Evolutionary conservation across 805 yeast genomes (phyloP), one percentile per base, ranked within the genome.

Genomic region (Zygotorulaspora florentina): DNA sequence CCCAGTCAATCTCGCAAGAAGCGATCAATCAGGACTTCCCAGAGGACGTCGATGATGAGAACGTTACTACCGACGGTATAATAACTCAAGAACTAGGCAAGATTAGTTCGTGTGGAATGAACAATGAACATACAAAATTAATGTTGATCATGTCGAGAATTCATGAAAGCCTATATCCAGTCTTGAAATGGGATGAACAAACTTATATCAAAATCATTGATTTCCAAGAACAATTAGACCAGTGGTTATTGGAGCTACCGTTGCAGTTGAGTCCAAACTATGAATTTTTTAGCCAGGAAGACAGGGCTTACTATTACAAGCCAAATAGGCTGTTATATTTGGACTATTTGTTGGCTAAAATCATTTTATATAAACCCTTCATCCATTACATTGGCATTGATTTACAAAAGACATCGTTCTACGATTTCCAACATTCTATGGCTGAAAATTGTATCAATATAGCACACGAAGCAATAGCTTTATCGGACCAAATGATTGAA

Each of bases 11-110:
- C 13, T 71, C 79, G 40, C 85, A 83, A 50, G 86, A 82, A 51
- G 95, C 87, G 54, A 81, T 87, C 52, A 96, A 89, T 66, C 96
- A 89, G 63, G 90, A 84, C 41, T 71, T 87, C 52, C 96, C 96
- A 1, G 68, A 76, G 28, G 96, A 88, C 58, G 68, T 87, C 29
- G 96, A 88, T 58, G 96, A 89, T 65, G 95, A 87, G 56, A 83
- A 83, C 58, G 83, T 89, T 45, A 86, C 93, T 1, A 77, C 79
- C 35, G 72, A 70, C n/a, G 81, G 80, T 1, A 81, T 81, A 52
- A 55, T 70, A 15, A 67, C 57, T 60, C 80, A 61, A 56, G 66
- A 66, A 67, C 77, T 72, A 48, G 79, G 70, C 61, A 71, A 79
- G 47, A 65, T 85, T 23, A 81, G 90, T 8, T 80, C 87, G 10